Base-by-base conservation (phyloP, 768 basidiomycete genomes). In the Leccinum rimulosum region DNA sequence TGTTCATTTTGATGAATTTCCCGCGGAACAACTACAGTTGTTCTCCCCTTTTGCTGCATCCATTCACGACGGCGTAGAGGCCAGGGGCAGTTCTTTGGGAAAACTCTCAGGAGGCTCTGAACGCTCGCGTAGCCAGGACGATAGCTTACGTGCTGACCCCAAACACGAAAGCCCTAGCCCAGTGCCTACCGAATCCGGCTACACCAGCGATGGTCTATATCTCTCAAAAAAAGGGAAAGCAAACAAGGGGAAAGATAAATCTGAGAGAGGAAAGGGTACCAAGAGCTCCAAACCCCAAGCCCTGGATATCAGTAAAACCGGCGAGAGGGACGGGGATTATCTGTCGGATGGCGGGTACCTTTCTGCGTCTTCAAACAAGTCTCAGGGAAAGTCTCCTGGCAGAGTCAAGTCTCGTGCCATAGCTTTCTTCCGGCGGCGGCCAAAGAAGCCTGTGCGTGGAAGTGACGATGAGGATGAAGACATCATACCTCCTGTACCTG, bases 361-460 rank as follows among this genome's bases (percentile, higher is more conserved):
- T 45, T 73, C 72, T n/a, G 71, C 69, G 2, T 74, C 72, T 50
- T 73, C 72, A 1, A 73, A 64, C 57, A 73, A 73, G 54, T 73
- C 73, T 5, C 70, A 55, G 52, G 63, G 65, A 49, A 72, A 73
- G 52, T 69, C 72, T 1, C 43, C 70, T 8, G 49, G 68, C 50
- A 73, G 59, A 22, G 63, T 69, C 10, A 73, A 66, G 57, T 68
- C 72, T 28, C 71, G 73, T 54, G 71, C 72, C 47, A 70, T 73
- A 63, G 66, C 72, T 19, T 73, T 73, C 64, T 73, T 73, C 58
- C 66, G 73, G 47, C 69, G 73, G 31, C 66, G 69, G n/a, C 40
- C 62, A 11, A 74, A 70, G 58, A 74, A 68, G 40, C n/a, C 55
- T 6, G 56, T 36, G 19, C 62, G 54, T 47, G 62, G 43, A 47